These are phyloP conservation scores for Gliomastix tumulicola DNA, from an alignment of 2,329 filamentous ascomycete species.

Conservation along the genomic window DNA sequence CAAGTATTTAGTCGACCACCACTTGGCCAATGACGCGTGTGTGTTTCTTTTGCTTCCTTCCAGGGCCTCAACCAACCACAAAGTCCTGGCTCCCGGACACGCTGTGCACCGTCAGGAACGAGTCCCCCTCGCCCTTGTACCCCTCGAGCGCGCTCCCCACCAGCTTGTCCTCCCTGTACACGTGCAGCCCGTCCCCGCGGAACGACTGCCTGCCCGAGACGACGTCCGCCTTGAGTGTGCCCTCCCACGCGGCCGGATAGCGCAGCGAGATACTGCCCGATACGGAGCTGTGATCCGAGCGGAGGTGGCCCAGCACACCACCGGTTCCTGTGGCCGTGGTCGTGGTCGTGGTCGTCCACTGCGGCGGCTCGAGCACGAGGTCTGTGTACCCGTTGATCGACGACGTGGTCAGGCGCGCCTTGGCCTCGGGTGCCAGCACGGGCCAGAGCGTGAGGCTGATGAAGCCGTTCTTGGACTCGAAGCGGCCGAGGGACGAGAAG, in stretches of 20 bases:
- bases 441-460: conserved; percentile 34
- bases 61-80: conserved; percentile 14
- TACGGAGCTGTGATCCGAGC: conserved; percentile 33
- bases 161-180: conserved; percentile 23
- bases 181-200: conserved; percentile 32
- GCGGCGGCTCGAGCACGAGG: conserved; percentile 32
- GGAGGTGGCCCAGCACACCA: conserved; percentile 22
- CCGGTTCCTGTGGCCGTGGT: not conserved
- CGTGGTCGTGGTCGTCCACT: conserved; percentile 25
- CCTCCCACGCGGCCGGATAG: conserved; percentile 45
- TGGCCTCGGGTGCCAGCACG: conserved; percentile 23
- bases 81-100: conserved; percentile 20
- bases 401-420: conserved; percentile 21
- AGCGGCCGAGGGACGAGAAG: conserved; percentile 23
- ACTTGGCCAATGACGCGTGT: not conserved
- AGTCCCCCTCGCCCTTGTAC: conserved; percentile 31
- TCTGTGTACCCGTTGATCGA: conserved; percentile 34
- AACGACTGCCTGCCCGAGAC: conserved; percentile 31
- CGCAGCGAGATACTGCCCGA: conserved; percentile 33
- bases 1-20: no score
- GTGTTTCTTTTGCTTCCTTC: conserved; percentile 3
- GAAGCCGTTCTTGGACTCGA: conserved; percentile 32
- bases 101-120: conserved; percentile 19
- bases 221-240: conserved; percentile 28
- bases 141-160: conserved; percentile 23